A percentile compares a stretch with the other conserved stretches of the same genome.
Conservation (phyloP, 31 red algal genomes). For the Porphyra umbilicalis region DNA sequence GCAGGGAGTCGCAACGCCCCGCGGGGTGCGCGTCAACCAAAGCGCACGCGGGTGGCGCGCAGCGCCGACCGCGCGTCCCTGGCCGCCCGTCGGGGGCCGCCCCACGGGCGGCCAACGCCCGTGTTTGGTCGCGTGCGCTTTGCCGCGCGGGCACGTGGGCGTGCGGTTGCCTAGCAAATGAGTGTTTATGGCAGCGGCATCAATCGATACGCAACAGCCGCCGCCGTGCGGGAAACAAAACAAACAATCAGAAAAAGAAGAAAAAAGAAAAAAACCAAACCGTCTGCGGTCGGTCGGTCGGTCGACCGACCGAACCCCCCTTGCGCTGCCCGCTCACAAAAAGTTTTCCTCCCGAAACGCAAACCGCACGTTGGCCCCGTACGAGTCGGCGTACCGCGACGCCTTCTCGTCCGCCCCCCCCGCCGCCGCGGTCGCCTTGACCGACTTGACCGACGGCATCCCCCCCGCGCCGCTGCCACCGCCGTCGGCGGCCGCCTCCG, state of each 20-base stretch:
- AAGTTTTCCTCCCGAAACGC: slow-evolving; percentile 39
- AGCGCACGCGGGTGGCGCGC: too few species aligned
- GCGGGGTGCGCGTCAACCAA: too few species aligned
- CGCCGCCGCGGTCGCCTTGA: neutral
- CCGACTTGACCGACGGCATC: neutral
- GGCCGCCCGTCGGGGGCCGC: too few species aligned
- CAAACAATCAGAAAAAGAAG: neutral
- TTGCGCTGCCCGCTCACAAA: neutral
- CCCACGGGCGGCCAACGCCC: too few species aligned
- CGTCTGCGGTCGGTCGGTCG: too few species aligned
- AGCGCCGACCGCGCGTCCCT: too few species aligned
- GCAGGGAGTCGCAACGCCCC: too few species aligned
- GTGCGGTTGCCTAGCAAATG: neutral
- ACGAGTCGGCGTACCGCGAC: neutral
- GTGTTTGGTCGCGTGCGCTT: too few species aligned
- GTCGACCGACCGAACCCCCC: too few species aligned
- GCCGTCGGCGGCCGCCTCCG: neutral
- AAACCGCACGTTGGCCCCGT: slow-evolving; percentile 22
- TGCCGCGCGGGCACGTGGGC: too few species aligned
- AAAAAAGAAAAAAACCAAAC: neutral
- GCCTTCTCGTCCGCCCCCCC: neutral
- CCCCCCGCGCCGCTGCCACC: neutral
- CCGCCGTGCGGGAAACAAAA: neutral
- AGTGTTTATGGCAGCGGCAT: neutral
- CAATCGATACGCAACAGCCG: neutral